These are phyloP conservation scores for Astrothelium macrocarpum DNA, from an alignment of 495 filamentous ascomycete genomes.

Conservation along the genomic window DNA sequence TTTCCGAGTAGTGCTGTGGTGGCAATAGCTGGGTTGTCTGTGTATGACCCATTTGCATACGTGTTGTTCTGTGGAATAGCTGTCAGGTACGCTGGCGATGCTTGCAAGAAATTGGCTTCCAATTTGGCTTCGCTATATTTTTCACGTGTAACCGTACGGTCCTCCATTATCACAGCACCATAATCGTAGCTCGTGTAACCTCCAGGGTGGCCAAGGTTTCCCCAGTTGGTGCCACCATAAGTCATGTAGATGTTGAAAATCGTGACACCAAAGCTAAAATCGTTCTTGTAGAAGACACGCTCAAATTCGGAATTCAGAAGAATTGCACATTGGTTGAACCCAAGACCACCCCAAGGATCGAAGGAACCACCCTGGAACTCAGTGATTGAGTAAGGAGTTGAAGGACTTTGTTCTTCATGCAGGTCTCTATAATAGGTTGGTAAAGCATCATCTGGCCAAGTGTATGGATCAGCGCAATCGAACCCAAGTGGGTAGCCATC, in stretches of 20 bases:
- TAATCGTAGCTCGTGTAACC: conserved; percentile 68
- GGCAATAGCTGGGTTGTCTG: conserved; percentile 41
- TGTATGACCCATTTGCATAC: conserved; percentile 37
- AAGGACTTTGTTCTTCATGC: conserved; percentile 51
- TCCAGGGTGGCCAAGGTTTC: conserved; percentile 62
- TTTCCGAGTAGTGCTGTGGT: conserved; percentile 52
- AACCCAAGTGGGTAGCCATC: conserved; percentile 58
- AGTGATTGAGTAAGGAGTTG: conserved; percentile 56
- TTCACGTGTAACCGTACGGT: conserved; percentile 53
- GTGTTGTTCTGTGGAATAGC: conserved; percentile 41
- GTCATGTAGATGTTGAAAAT: conserved; percentile 62
- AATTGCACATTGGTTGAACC: conserved; percentile 53
- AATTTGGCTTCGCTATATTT: conserved; percentile 76
- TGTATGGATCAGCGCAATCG: conserved; percentile 36
- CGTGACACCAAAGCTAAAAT: conserved; percentile 51
- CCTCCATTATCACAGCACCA: conserved; percentile 57
- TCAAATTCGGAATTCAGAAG: conserved; percentile 63
- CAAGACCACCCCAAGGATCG: conserved; percentile 61
- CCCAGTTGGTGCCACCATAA: conserved; percentile 55
- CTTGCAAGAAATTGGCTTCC: conserved; percentile 60
- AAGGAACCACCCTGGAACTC: conserved; percentile 72
- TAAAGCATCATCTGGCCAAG: conserved; percentile 34
- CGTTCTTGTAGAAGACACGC: conserved; percentile 73
- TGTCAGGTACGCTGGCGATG: conserved; percentile 56
- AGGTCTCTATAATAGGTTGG: conserved; percentile 33